Base-by-base conservation (phyloP, 2,329 filamentous ascomycete genomes). In the Colletotrichum sublineola region DNA sequence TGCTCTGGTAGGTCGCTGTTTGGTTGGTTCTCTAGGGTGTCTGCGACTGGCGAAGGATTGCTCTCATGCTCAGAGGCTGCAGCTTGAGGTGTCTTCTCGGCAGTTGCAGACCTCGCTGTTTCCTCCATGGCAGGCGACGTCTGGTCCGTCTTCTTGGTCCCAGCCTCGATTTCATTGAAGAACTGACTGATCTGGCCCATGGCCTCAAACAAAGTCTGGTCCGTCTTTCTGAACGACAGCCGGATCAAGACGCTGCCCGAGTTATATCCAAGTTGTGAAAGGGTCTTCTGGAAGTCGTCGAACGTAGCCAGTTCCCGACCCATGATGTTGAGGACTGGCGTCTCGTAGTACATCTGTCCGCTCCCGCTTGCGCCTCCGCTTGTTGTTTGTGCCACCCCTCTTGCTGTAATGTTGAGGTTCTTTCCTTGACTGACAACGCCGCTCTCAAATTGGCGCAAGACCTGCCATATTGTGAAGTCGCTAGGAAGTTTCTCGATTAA, bases 381-480 rank as follows among this genome's bases (percentile, higher is more conserved):
- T 48, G 82, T 84, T 20, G 87, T 88, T 73, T 89, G 87, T 0
- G 94, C 92, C n/a, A 93, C 87, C 2, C 92, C 94, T 73, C 95
- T 88, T 18, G 92, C 94, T 0, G 96, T 98, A 76, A 99, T 89
- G 80, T 98, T 98, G 75, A 94, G 84, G 67, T 86, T 89, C 66
- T 83, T 86, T 11, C 87, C 87, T 69, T 86, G 86, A 61, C 86
- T 90, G n/a, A 89, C 89, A 33, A 89, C 88, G 44, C 89, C 91
- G 74, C 92, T 92, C 82, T 99, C 96, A 75, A 98, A 97, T 79
- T 96, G 94, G 72, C 96, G 92, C 68, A 99, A 80, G 38, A 98
- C 86, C 76, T 94, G 89, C 96, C 96, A 99, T 81, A 99, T 80
- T 24, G 94, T 94, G 46, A 94, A 94, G 75, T 94, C 93, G 81